phyloP scores from a whole-genome alignment of 1,284 basidiomycete genomes.

The Athelia sp. region DNA sequence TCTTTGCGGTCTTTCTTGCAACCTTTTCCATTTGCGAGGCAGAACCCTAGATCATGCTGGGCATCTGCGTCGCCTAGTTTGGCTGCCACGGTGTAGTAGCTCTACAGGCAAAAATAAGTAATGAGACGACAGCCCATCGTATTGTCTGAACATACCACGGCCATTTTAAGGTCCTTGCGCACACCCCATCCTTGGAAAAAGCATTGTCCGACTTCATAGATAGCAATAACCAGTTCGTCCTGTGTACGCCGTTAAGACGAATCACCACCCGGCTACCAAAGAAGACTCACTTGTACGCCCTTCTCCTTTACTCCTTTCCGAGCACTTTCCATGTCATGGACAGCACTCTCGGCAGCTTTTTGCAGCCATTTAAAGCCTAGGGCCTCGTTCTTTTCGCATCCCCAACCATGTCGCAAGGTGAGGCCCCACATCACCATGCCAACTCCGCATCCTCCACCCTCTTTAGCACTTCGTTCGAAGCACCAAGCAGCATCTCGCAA shows the following conservation, averaged over 20 bases:
- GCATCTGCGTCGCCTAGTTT: slow-evolving; percentile 83
- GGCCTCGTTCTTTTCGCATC: slow-evolving; percentile 71
- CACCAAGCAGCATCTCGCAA: slow-evolving; percentile 68
- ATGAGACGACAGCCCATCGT: slow-evolving; percentile 3
- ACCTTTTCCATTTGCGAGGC: slow-evolving; percentile 81
- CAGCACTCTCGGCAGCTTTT: slow-evolving; percentile 75
- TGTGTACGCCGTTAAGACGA: slow-evolving; percentile 19
- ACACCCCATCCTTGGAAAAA: slow-evolving; percentile 92
- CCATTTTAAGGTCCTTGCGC: slow-evolving; percentile 82
- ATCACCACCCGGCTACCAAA: not conserved
- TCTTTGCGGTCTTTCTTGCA: slow-evolving; percentile 87
- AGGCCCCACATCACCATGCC: slow-evolving; percentile 94
- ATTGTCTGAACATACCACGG: slow-evolving; percentile 49
- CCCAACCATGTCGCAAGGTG: slow-evolving; percentile 88
- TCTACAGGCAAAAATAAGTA: slow-evolving; percentile 36
- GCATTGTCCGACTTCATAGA: slow-evolving; percentile 90
- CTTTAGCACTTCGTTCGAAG: slow-evolving; percentile 78
- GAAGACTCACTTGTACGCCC: slow-evolving; percentile 11
- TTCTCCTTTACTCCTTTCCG: slow-evolving; percentile 24
- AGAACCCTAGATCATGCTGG: slow-evolving; percentile 81
- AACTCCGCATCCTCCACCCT: slow-evolving; percentile 76
- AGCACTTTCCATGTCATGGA: slow-evolving; percentile 69
- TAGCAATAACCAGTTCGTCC: slow-evolving; percentile 81
- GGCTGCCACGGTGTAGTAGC: slow-evolving; percentile 83
- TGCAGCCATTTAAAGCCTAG: slow-evolving; percentile 81